Percentiles rank a stretch among this genome's conserved stretches.
Conservation (phyloP, 2,329 filamentous ascomycete genomes). For the Tricladium varicosporioides region DNA sequence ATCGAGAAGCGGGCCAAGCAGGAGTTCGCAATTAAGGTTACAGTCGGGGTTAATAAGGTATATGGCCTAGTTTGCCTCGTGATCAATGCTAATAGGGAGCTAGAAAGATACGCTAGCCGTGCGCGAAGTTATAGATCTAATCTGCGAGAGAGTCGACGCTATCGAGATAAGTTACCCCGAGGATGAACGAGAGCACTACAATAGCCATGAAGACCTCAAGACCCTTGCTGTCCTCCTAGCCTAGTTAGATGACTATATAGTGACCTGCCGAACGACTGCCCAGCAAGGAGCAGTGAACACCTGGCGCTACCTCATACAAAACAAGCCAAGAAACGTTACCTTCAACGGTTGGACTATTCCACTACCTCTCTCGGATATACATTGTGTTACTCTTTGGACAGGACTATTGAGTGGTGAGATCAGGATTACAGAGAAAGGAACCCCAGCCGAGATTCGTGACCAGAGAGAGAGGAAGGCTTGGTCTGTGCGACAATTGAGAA, state of each 20-base stretch:
- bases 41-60: not conserved
- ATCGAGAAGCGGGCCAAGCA: not conserved
- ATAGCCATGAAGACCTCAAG: not conserved
- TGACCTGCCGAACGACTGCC: not conserved
- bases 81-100: not conserved
- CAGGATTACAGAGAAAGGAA: conserved; percentile 1
- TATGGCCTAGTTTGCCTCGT: not conserved
- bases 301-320: not conserved
- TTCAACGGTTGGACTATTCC: conserved; percentile 1
- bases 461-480: not conserved
- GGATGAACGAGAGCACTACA: not conserved
- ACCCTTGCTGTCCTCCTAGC: not conserved
- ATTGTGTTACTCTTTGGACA: not conserved
- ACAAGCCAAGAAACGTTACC: not conserved
- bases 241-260: not conserved
- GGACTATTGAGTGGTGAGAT: not conserved
- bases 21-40: not conserved
- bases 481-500: not conserved
- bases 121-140: not conserved
- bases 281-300: not conserved
- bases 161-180: conserved; percentile 1
- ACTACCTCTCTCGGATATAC: not conserved
- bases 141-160: conserved; percentile 1
- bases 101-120: not conserved
- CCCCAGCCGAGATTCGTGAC: not conserved